Conservation (phyloP, 208 protist species). For the Leishmania arabica region DNA sequence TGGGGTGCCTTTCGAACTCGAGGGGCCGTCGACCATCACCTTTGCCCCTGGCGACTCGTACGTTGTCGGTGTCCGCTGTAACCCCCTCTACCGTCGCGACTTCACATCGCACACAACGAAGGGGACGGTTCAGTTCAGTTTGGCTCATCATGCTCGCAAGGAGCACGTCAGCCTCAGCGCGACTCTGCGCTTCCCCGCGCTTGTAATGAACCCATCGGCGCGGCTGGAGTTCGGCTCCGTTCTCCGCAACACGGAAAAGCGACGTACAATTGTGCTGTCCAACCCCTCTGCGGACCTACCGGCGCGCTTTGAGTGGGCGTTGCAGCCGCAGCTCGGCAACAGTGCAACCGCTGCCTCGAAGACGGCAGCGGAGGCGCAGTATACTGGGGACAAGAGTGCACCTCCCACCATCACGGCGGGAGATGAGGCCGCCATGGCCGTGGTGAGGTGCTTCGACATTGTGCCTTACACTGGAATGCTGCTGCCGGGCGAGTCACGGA, state of each 20-base stretch:
- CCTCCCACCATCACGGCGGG: slow-evolving; percentile 11
- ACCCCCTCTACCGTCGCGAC: slow-evolving; percentile 86
- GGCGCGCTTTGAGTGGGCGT: slow-evolving; percentile 78
- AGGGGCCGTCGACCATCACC: slow-evolving; percentile 50
- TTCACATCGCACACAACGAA: slow-evolving; percentile 74
- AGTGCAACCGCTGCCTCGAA: background rate
- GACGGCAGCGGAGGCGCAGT: background rate
- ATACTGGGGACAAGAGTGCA: slow-evolving; percentile 40
- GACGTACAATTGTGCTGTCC: slow-evolving; percentile 63
- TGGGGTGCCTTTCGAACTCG: slow-evolving; percentile 69
- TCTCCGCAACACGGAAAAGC: slow-evolving; percentile 90
- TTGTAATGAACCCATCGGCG: slow-evolving; percentile 65
- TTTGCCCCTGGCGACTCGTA: slow-evolving; percentile 77
- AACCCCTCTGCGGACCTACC: slow-evolving; percentile 83
- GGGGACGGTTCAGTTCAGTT: slow-evolving; percentile 77
- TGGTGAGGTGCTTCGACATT: slow-evolving; percentile 90
- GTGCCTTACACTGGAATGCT: slow-evolving; percentile 92
- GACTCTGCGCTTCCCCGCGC: slow-evolving; percentile 88
- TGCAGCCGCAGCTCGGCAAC: slow-evolving; percentile 27
- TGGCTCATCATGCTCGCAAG: slow-evolving; percentile 89
- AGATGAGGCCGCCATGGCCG: slow-evolving; percentile 10
- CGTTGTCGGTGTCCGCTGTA: slow-evolving; percentile 86
- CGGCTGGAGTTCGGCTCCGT: slow-evolving; percentile 93
- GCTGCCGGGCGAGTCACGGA: slow-evolving; percentile 68
- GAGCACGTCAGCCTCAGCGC: slow-evolving; percentile 85